Conservation (phyloP, 495 filamentous ascomycete species). For the Aspergillus leporis region DNA sequence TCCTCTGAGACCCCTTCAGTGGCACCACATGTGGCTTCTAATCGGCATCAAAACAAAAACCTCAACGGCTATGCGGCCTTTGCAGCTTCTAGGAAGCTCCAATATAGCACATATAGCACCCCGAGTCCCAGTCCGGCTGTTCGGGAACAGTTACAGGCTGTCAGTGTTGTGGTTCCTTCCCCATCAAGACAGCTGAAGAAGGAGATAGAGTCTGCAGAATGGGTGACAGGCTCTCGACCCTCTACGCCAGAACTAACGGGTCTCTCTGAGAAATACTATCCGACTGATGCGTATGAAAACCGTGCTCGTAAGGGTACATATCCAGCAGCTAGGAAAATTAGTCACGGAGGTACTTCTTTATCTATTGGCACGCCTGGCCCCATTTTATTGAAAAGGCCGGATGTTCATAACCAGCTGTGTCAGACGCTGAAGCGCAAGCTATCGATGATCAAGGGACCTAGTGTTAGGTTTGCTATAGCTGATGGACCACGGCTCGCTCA, state of each 20-base stretch:
- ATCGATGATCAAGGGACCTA: conserved; percentile 28
- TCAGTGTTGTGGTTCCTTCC: conserved; percentile 30
- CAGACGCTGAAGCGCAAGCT: conserved; percentile 29
- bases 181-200: conserved; percentile 21
- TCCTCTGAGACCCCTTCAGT: neutral
- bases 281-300: conserved; percentile 24
- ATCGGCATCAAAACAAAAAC: neutral
- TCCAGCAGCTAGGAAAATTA: conserved; percentile 21
- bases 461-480: conserved; percentile 23
- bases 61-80: neutral
- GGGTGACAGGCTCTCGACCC: neutral
- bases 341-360: conserved; percentile 15
- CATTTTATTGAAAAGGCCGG: conserved; percentile 11
- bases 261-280: conserved; percentile 25
- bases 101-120: conserved; percentile 10
- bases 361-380: conserved; percentile 12
- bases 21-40: neutral
- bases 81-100: neutral
- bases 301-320: conserved; percentile 24
- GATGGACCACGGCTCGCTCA: conserved; percentile 25
- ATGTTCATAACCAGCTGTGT: conserved; percentile 9
- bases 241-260: conserved; percentile 13
- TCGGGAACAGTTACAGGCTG: neutral
- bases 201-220: conserved; percentile 16
- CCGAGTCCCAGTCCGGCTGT: conserved; percentile 11